Evolutionary conservation across 768 basidiomycete genomes (phyloP).

Genomic region (Kwoniella heveanensis): DNA sequence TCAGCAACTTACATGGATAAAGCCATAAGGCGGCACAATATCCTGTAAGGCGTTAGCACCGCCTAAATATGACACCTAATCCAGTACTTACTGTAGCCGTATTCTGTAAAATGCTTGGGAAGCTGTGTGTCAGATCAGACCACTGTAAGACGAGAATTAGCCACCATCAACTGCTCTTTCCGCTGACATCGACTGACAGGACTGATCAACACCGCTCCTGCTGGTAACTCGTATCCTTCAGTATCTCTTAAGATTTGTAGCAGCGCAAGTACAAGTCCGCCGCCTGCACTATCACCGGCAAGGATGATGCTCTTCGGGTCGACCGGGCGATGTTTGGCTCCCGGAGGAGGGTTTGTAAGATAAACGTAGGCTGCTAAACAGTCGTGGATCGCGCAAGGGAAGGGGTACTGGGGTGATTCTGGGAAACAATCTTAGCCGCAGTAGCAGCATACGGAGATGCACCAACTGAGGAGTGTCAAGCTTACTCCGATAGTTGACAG

Average conservation of each 20-base stretch:
- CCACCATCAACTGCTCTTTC: no score
- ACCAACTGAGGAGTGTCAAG: no score
- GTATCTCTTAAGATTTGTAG: slow-evolving; percentile 82
- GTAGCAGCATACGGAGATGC: no score
- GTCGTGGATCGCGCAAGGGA: slow-evolving; percentile 85
- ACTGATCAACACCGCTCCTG: slow-evolving; percentile 84
- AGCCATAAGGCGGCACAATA: slow-evolving; percentile 60
- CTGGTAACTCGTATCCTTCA: slow-evolving; percentile 71
- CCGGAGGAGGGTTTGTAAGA: slow-evolving; percentile 82
- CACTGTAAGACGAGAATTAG: slow-evolving; percentile 38
- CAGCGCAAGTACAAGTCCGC: slow-evolving; percentile 78
- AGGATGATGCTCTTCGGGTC: slow-evolving; percentile 79
- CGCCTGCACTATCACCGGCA: slow-evolving; percentile 91
- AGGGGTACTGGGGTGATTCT: slow-evolving; percentile 89
- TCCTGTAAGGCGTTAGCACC: slow-evolving; percentile 61
- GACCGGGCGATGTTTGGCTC: slow-evolving; percentile 74
- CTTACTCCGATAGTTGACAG: slow-evolving; percentile 63
- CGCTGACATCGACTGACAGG: no score
- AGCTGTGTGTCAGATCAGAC: slow-evolving; percentile 85
- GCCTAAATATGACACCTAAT: neutral
- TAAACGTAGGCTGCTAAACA: slow-evolving; percentile 85
- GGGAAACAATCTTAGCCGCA: neutral
- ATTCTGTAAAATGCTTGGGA: slow-evolving; percentile 82
- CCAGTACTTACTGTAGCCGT: slow-evolving; percentile 68
- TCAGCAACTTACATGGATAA: slow-evolving; percentile 54